These are phyloP conservation scores for Penicillium arizonense DNA, from an alignment of 495 filamentous ascomycete species.

Conservation along the genomic window DNA sequence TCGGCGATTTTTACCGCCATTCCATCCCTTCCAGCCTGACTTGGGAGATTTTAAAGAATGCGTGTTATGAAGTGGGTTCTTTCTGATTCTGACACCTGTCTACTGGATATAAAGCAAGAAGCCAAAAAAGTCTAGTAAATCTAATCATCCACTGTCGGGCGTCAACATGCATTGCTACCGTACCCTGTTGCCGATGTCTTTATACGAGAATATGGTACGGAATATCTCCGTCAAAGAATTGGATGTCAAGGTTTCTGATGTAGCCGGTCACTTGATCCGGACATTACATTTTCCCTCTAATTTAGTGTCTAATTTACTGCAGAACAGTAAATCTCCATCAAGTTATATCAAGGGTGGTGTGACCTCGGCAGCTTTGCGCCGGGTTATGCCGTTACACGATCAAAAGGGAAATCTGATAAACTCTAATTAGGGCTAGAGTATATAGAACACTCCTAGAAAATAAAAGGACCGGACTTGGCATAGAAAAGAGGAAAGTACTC, in stretches of 20 bases:
- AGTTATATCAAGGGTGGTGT: neutral
- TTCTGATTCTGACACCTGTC: neutral
- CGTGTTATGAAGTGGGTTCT: no score
- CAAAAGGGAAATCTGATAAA: no score
- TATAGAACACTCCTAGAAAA: no score
- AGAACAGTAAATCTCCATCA: neutral
- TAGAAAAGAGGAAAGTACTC: no score
- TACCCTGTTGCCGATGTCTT: neutral
- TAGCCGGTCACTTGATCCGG: constrained; percentile 3
- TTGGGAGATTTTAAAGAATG: no score
- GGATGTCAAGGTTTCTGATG: neutral
- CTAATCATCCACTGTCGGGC: neutral
- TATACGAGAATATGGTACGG: no score
- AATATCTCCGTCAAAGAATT: no score
- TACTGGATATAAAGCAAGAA: neutral
- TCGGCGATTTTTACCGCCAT: constrained; percentile 2
- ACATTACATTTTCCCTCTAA: neutral
- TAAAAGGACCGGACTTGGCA: no score
- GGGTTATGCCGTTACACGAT: no score
- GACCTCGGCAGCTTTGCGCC: constrained; percentile 1
- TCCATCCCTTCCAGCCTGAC: neutral
- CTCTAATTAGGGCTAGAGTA: no score
- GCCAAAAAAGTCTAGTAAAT: neutral
- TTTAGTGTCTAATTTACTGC: neutral
- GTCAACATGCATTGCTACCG: constrained; percentile 1